phyloP scores from a whole-genome alignment of 441 rosid genomes.

The Corymbia calophylla region DNA sequence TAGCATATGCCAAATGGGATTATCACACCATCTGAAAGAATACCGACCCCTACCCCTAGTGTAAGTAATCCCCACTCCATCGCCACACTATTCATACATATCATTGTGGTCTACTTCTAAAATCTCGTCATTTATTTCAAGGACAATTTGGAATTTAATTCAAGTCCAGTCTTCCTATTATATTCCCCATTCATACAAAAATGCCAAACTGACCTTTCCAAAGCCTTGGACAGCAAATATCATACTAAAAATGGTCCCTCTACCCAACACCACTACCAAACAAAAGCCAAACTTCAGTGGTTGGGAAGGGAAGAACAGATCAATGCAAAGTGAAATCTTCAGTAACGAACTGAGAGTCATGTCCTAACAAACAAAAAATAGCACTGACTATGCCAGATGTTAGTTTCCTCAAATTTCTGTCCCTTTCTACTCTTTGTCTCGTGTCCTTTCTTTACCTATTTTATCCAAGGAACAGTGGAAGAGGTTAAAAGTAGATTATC shows the following conservation, averaged over 20 bases:
- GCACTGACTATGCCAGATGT: background rate
- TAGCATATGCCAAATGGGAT: background rate
- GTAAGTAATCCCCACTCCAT: background rate
- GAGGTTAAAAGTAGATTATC: background rate
- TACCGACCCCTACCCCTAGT: background rate
- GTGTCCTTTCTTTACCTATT: background rate
- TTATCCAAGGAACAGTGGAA: background rate
- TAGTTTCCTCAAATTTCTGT: background rate
- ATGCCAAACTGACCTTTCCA: background rate
- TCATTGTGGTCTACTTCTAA: background rate
- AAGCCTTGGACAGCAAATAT: background rate
- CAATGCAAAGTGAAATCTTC: background rate
- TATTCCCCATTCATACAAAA: background rate
- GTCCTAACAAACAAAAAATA: background rate
- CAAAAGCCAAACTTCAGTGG: background rate
- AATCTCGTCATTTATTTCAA: background rate
- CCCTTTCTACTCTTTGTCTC: background rate
- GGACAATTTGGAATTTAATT: background rate
- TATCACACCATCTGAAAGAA: background rate
- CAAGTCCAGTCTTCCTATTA: background rate
- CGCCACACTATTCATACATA: background rate
- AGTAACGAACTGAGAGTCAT: background rate
- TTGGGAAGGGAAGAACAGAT: background rate
- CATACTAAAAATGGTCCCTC: background rate
- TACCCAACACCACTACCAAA: background rate